Evolutionary conservation across 305 asterid genomes (phyloP).

Genomic region (Fraxinus platypoda): DNA sequence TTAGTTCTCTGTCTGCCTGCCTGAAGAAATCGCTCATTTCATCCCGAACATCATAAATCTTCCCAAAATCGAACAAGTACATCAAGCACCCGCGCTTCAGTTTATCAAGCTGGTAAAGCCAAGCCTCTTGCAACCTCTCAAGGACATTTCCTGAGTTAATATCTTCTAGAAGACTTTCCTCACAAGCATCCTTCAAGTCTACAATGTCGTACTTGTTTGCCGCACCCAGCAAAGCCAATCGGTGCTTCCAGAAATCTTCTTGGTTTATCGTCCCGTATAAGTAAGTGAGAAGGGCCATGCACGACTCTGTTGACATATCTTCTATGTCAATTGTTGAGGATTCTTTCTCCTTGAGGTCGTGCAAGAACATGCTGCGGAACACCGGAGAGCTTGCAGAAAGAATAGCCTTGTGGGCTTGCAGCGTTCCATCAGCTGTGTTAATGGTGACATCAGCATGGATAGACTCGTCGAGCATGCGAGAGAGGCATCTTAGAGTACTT

Average conservation of each 20-base stretch:
- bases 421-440: slow-evolving; percentile 72
- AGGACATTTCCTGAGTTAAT: slow-evolving; percentile 86
- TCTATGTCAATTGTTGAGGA: slow-evolving; percentile 77
- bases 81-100: slow-evolving; percentile 84
- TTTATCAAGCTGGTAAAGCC: slow-evolving; percentile 81
- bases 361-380: slow-evolving; percentile 86
- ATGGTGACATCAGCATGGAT: slow-evolving; percentile 86
- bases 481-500: slow-evolving; percentile 77
- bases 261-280: slow-evolving; percentile 75
- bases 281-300: slow-evolving; percentile 76
- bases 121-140: slow-evolving; percentile 88
- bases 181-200: slow-evolving; percentile 81
- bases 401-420: slow-evolving; percentile 76
- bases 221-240: slow-evolving; percentile 71
- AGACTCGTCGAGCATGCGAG: slow-evolving; percentile 84
- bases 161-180: slow-evolving; percentile 84
- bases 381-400: slow-evolving; percentile 91
- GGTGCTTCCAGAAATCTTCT: slow-evolving; percentile 92
- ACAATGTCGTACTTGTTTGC: slow-evolving; percentile 84
- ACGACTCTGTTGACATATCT: slow-evolving; percentile 82
- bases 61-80: slow-evolving; percentile 87
- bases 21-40: slow-evolving; percentile 74
- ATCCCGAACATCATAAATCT: slow-evolving; percentile 86
- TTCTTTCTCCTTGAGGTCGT: slow-evolving; percentile 83
- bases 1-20: slow-evolving; percentile 78